Conservation (phyloP, 495 filamentous ascomycete genomes). For the Delitschia confertaspora region DNA sequence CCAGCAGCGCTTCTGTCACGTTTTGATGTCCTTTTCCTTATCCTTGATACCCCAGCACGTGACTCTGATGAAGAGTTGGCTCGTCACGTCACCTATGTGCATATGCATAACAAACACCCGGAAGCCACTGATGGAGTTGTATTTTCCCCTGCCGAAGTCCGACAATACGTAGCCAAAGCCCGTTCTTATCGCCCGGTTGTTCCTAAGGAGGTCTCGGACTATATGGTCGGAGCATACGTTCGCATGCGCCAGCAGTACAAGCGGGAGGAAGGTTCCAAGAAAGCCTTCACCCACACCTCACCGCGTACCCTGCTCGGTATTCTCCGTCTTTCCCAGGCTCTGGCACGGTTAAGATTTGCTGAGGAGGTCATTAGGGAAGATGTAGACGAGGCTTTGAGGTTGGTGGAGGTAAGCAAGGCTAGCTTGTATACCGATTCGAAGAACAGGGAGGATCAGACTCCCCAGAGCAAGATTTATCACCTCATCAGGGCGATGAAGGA, state of each 20-base stretch:
- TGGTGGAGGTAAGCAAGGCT: slow-evolving; percentile 87
- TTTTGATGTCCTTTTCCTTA: slow-evolving; percentile 94
- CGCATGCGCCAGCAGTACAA: slow-evolving; percentile 81
- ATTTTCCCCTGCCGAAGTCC: slow-evolving; percentile 84
- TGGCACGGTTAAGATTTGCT: slow-evolving; percentile 87
- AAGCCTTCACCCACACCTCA: slow-evolving; percentile 86
- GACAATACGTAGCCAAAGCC: slow-evolving; percentile 89
- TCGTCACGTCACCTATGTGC: slow-evolving; percentile 89
- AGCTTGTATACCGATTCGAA: slow-evolving; percentile 61
- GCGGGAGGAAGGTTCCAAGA: slow-evolving; percentile 75
- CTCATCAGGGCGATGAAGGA: slow-evolving; percentile 79
- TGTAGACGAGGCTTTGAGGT: slow-evolving; percentile 85
- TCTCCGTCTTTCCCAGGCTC: slow-evolving; percentile 83
- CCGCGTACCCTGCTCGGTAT: slow-evolving; percentile 89
- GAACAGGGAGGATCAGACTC: slow-evolving; percentile 59
- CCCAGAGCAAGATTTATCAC: slow-evolving; percentile 86
- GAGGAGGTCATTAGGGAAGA: slow-evolving; percentile 78
- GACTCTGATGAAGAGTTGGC: slow-evolving; percentile 91
- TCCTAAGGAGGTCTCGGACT: slow-evolving; percentile 75
- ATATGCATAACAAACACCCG: slow-evolving; percentile 93
- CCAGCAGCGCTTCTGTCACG: slow-evolving; percentile 90
- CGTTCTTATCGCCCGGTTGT: slow-evolving; percentile 80
- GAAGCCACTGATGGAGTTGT: slow-evolving; percentile 58
- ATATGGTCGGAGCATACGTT: slow-evolving; percentile 94
- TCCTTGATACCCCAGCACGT: slow-evolving; percentile 82